Evolutionary conservation across 2,329 filamentous ascomycete species (phyloP).

Genomic region (Cadophora sp.): DNA sequence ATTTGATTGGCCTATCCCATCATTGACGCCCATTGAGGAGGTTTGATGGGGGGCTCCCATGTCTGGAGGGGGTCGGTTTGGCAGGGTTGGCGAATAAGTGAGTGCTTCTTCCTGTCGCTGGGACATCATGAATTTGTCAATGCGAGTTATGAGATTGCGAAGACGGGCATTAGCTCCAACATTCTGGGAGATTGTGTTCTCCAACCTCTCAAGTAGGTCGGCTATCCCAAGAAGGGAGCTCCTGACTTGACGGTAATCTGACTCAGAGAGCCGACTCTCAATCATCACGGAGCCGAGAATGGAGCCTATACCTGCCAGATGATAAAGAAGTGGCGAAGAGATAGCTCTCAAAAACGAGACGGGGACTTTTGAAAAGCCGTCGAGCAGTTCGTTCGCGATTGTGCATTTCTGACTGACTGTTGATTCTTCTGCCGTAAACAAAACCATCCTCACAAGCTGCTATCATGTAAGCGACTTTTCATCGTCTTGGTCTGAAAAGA

Average conservation of each 20-base stretch:
- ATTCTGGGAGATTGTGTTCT: slow-evolving; percentile 48
- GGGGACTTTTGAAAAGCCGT: slow-evolving; percentile 52
- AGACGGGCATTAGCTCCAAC: slow-evolving; percentile 50
- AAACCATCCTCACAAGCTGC: slow-evolving; percentile 53
- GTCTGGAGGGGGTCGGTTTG: not conserved
- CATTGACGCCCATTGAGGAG: not conserved
- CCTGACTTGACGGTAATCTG: slow-evolving; percentile 44
- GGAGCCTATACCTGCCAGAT: slow-evolving; percentile 55
- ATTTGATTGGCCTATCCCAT: not conserved
- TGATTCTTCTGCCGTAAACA: slow-evolving; percentile 48
- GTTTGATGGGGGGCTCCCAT: not conserved
- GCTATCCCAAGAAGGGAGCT: slow-evolving; percentile 53
- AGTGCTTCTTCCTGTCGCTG: slow-evolving; percentile 18
- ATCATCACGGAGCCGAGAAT: slow-evolving; percentile 55
- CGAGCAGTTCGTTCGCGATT: slow-evolving; percentile 53
- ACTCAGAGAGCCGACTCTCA: slow-evolving; percentile 38
- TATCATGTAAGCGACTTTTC: not conserved
- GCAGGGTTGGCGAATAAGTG: not conserved
- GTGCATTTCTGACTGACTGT: slow-evolving; percentile 53
- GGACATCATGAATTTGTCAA: slow-evolving; percentile 46
- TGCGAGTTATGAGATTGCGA: slow-evolving; percentile 50
- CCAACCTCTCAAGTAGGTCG: slow-evolving; percentile 53
- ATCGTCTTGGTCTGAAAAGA: not conserved
- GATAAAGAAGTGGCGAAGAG: slow-evolving; percentile 55
- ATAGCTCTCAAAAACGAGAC: slow-evolving; percentile 55